Evolutionary conservation across 2,329 filamentous ascomycete species (phyloP), one percentile per base, ranked within the genome.

Genomic region (Coniella lustricola): DNA sequence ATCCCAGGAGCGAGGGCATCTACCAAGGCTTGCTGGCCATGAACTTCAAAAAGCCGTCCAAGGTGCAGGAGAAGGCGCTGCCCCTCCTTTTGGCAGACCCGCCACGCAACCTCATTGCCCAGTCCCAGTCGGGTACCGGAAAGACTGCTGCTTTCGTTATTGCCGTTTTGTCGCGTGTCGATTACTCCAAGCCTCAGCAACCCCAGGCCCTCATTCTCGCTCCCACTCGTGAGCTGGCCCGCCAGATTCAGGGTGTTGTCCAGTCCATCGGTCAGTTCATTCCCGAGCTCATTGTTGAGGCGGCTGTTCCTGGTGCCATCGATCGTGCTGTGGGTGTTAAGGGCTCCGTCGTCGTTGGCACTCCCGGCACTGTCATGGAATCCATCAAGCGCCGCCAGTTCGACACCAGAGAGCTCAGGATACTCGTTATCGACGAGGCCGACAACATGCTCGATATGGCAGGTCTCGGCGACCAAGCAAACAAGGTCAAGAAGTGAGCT

Each of bases 361-460:
- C 93, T 1, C 93, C 93, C 0, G 93, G 93, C 48, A 97, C 91
- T 0, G 88, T 93, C 42, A 84, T 86, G 73, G 93, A 97, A 61
- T 75, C 93, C 59, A 84, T 96, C 60, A 84, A 84, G 60, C 82
- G 84, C 59, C 78, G 82, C 56, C 78, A 87, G 61, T 77, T 98
- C 55, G 81, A 95, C 57, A 68, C 81, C 0, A 79, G 76, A 16
- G 70, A 82, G 50, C 74, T 98, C 57, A 87, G 82, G 65, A 79
- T 95, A 8, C 77, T 98, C 53, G 91, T 96, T 48, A 77, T 98
- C 46, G 93, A 98, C 61, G 93, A 98, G 71, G 93, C 93, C 49
- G 93, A 98, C 71, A 97, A 96, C 71, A 98, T 98, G 93, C 73
- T 98, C 52, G 93, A 97, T 62, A 85, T 91, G 67, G 89, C 95